Base-by-base conservation (phyloP, 345 rosid genomes). In the Salix exigua region DNA sequence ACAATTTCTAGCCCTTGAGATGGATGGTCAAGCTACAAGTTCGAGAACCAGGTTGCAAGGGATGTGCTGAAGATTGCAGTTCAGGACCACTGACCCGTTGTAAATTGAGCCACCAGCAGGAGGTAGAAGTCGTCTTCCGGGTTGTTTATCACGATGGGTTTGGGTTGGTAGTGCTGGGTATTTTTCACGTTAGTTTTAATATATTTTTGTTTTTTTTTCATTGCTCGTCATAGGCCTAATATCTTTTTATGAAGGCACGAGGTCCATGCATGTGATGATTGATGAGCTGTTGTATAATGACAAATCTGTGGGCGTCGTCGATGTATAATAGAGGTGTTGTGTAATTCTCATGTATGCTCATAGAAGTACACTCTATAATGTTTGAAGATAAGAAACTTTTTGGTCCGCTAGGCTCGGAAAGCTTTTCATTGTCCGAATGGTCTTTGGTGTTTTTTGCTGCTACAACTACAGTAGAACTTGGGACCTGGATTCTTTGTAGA, bases 251-350 rank as follows among this genome's bases (percentile, higher is more conserved):
- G 80, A 78, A 83, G 82, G 62, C 66, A 17, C 30, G 79, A 18
- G 78, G 74, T 68, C 71, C 55, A 71, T 81, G 26, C 51, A 77
- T 82, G 77, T 79, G 78, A 76, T 77, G 83, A 80, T 81, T 77
- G 83, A 80, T 81, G 86, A 81, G 82, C 71, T 77, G 77, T 73
- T 77, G 77, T 73, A 73, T 55, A 55, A 44, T 70, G 63, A 72
- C 28, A 62, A 55, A 65, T 72, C 67, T 71, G 74, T 86, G 81
- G 82, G 84, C 78, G 70, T 83, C 80, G 80, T 81, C 80, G 81
- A 28, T 88, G 91, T 90, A 87, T 84, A 71, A 88, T 87, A 85
- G 87, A 83, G 83, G 77, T 82, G 83, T 69, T 79, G 77, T 86
- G 88, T 85, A 85, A 82, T 72, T 79, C 71, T 44, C 65, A 26